A percentile compares a stretch with the other conserved stretches of the same genome.
These are phyloP conservation scores for Allium sativum DNA, from an alignment of 106 monocot species.

Conservation along the genomic window DNA sequence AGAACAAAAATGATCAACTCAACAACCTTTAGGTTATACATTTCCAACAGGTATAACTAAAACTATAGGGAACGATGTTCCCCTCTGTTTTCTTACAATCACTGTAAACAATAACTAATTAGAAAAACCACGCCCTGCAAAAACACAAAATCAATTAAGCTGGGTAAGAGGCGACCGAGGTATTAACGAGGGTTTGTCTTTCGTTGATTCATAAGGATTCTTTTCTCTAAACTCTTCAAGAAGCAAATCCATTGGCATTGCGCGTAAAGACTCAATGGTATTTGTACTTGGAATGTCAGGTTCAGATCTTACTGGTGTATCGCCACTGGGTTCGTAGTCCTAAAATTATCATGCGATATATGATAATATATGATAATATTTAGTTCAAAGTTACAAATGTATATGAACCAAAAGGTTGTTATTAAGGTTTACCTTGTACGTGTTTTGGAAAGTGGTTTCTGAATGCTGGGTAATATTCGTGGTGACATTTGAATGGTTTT, in stretches of 20 bases:
- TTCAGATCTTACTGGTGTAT: conserved; percentile 67
- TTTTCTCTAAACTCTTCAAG: conserved; percentile 83
- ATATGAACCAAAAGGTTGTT: too few species aligned
- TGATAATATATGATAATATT: too few species aligned
- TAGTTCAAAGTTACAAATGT: too few species aligned
- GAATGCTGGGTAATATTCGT: conserved; percentile 29
- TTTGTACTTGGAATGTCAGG: conserved; percentile 62
- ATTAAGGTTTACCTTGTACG: conserved; percentile 31
- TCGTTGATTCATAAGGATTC: conserved; percentile 60
- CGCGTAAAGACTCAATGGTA: conserved; percentile 63
- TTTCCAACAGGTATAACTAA: too few species aligned
- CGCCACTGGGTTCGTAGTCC: conserved; percentile 71
- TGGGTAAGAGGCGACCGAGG: conserved; percentile 72
- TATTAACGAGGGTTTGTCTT: conserved; percentile 54
- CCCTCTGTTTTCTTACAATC: conserved; percentile 1
- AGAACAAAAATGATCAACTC: too few species aligned
- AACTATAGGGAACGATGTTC: background rate
- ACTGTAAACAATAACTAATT: conserved; percentile 6
- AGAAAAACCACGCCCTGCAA: background rate
- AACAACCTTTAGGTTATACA: too few species aligned
- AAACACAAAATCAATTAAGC: conserved; percentile 27
- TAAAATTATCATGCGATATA: conserved; percentile 10
- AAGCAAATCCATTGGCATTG: conserved; percentile 67
- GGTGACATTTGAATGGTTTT: conserved; percentile 30
- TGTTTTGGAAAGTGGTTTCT: conserved; percentile 29